Evolutionary conservation across 305 asterid species (phyloP).

Genomic region (Vinca major): DNA sequence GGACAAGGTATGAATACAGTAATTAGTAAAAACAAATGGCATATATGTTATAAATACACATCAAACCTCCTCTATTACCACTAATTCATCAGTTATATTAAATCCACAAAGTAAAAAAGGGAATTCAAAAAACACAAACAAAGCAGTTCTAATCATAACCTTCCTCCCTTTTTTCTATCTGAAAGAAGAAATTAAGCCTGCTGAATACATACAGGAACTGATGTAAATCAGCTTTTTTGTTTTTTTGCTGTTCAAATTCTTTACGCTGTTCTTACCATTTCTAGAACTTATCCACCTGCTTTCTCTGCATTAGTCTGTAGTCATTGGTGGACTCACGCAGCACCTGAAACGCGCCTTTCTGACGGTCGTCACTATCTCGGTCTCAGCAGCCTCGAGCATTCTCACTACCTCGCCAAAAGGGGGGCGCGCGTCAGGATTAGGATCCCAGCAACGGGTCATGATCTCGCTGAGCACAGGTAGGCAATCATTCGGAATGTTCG

Average conservation of each 20-base stretch:
- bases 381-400: slow-evolving; percentile 92
- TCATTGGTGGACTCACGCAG: slow-evolving; percentile 88
- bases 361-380: slow-evolving; percentile 73
- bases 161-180: slow-evolving; percentile 38
- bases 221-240: slow-evolving; percentile 24
- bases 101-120: slow-evolving; percentile 32
- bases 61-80: slow-evolving; percentile 44
- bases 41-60: background rate
- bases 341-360: slow-evolving; percentile 98
- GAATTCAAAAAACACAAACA: slow-evolving; percentile 33
- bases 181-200: slow-evolving; percentile 45
- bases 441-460: slow-evolving; percentile 93
- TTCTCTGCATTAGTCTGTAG: slow-evolving; percentile 41
- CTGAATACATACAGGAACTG: slow-evolving; percentile 58
- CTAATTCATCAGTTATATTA: slow-evolving; percentile 31
- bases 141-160: slow-evolving; percentile 19
- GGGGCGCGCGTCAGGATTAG: slow-evolving; percentile 75
- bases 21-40: slow-evolving; percentile 2
- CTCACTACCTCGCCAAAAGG: slow-evolving; percentile 70
- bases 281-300: slow-evolving; percentile 1
- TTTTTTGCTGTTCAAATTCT: background rate
- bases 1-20: background rate
- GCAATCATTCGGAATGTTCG: slow-evolving; percentile 65
- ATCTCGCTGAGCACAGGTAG: slow-evolving; percentile 73
- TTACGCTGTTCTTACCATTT: background rate